Percentiles rank a stretch among this genome's conserved stretches.
These are phyloP conservation scores for Populus tomentosa DNA, from an alignment of 441 rosid species.

Conservation along the genomic window DNA sequence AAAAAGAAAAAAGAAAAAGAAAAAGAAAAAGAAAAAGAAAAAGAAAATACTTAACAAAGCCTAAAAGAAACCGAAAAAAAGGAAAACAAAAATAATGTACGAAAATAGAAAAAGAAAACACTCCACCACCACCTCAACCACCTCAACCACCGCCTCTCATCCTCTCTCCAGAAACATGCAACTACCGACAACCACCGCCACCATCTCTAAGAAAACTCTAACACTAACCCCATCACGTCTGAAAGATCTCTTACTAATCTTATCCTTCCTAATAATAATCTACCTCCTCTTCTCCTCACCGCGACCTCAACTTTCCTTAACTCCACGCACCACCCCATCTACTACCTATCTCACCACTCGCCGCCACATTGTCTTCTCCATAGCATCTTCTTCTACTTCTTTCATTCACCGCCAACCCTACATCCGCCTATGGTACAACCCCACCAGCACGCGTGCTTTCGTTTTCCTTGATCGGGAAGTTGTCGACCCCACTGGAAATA, in stretches of 20 bases:
- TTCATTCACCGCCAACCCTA: constrained; percentile 58
- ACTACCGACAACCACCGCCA: neutral
- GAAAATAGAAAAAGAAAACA: neutral
- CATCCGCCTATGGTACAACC: constrained; percentile 70
- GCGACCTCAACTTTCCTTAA: constrained; percentile 13
- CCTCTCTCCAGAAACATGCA: neutral
- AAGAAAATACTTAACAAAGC: neutral
- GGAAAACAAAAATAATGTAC: neutral
- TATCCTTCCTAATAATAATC: constrained; percentile 37
- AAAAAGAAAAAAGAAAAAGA: too few relatives aligned
- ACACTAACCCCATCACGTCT: constrained; percentile 33
- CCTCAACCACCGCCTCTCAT: neutral
- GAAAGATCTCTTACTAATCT: constrained; percentile 42
- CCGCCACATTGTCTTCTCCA: constrained; percentile 65
- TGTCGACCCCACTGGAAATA: constrained; percentile 1
- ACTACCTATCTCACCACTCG: constrained; percentile 31
- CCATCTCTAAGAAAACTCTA: constrained; percentile 6
- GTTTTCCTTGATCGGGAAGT: constrained; percentile 58
- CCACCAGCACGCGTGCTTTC: constrained; percentile 58
- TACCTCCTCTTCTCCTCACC: constrained; percentile 43
- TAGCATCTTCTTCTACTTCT: constrained; percentile 71
- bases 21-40: too few relatives aligned
- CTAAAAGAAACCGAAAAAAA: neutral
- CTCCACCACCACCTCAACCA: neutral
- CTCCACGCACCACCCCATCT: constrained; percentile 18